phyloP scores from a whole-genome alignment of 495 filamentous ascomycete genomes.

The Neurospora sp. region DNA sequence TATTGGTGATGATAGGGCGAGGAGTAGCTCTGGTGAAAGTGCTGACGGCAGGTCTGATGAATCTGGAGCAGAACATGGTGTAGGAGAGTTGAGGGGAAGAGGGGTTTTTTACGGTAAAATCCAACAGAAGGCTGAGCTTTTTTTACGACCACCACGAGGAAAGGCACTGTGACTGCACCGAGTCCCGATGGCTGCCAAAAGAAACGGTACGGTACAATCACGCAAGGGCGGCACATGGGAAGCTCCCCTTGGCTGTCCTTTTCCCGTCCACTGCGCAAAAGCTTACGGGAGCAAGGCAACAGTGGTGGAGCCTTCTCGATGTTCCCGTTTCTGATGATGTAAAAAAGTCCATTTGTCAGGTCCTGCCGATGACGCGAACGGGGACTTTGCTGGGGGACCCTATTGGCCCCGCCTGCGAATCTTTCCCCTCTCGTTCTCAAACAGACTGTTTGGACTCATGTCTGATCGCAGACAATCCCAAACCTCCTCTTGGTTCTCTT shows the following conservation, averaged over 20 bases:
- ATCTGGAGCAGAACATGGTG: conserved; percentile 15
- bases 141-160: neutral
- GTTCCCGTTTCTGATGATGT: neutral
- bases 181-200: neutral
- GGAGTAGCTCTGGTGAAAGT: conserved; percentile 6
- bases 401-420: neutral
- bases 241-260: neutral
- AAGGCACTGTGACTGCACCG: neutral
- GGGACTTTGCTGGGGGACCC: neutral
- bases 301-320: neutral
- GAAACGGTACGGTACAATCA: neutral
- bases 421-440: neutral
- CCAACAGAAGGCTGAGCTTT: neutral
- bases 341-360: neutral
- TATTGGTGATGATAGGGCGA: neutral
- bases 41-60: conserved; percentile 9
- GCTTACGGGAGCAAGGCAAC: neutral
- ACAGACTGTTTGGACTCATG: neutral
- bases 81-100: conserved; percentile 7
- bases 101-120: neutral
- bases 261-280: neutral
- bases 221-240: neutral
- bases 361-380: neutral
- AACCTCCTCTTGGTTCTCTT: neutral
- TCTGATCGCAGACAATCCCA: neutral